A percentile compares a stretch with the other conserved stretches of the same genome.
Conservation (phyloP, 495 filamentous ascomycete species). For the Trichocladium uniseriatum region DNA sequence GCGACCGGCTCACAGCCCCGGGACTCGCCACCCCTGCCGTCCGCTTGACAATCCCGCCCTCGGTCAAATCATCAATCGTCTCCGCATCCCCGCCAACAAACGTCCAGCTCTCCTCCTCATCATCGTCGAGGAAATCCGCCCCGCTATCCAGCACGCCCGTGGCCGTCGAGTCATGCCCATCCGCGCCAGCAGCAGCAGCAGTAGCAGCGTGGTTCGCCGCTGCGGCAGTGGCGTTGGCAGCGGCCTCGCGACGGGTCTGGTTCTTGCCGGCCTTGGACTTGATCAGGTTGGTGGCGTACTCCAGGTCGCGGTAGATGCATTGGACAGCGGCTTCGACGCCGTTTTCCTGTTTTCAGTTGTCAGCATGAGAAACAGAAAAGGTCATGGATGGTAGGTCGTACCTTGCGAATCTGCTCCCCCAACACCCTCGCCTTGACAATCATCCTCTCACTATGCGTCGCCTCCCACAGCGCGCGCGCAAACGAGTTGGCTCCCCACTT, state of each 20-base stretch:
- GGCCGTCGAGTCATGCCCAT: slow-evolving; percentile 5
- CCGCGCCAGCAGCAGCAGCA: not conserved
- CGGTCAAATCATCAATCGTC: slow-evolving; percentile 15
- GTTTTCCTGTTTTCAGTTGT: slow-evolving; percentile 53
- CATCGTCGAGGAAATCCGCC: slow-evolving; percentile 20
- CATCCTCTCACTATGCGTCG: slow-evolving; percentile 79
- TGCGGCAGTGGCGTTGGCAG: not conserved
- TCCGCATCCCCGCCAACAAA: slow-evolving; percentile 35
- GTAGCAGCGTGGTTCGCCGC: not conserved
- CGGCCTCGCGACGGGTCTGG: slow-evolving; percentile 36
- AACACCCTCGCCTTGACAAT: slow-evolving; percentile 72
- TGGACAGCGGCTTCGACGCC: slow-evolving; percentile 85
- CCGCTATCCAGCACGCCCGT: slow-evolving; percentile 13
- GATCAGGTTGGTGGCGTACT: slow-evolving; percentile 86
- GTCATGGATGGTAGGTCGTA: slow-evolving; percentile 40
- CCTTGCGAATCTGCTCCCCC: slow-evolving; percentile 78
- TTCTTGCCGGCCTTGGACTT: slow-evolving; percentile 46
- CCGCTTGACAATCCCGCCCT: slow-evolving; percentile 12
- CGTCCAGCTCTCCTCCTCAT: slow-evolving; percentile 43
- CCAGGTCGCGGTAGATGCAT: slow-evolving; percentile 87
- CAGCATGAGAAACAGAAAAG: slow-evolving; percentile 8
- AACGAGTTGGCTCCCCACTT: slow-evolving; percentile 79
- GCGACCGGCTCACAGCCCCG: not conserved
- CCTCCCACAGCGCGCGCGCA: slow-evolving; percentile 82
- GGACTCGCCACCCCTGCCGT: not conserved